Conservation (phyloP, 495 filamentous ascomycete genomes). For the Letharia columbiana region DNA sequence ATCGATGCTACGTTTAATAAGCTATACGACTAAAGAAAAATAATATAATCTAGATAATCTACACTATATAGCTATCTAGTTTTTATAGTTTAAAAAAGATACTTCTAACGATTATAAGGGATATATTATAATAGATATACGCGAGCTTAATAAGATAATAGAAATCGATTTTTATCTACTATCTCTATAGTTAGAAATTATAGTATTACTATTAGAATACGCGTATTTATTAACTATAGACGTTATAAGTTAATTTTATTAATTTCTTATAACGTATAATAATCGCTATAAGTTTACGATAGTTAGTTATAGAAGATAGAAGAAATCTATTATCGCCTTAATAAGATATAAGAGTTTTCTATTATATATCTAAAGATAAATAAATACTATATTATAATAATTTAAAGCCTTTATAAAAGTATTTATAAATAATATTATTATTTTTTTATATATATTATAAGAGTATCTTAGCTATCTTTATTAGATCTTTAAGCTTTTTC, state of each 20-base stretch:
- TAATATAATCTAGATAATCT: conserved; percentile 3
- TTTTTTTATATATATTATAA: not conserved
- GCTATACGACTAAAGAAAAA: conserved; percentile 17
- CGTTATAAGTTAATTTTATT: conserved; percentile 6
- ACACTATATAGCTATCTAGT: conserved; percentile 9
- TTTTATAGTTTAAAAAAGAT: conserved; percentile 20
- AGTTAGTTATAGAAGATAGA: conserved; percentile 2
- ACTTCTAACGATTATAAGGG: not conserved
- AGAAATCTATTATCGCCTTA: conserved; percentile 5
- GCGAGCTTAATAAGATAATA: conserved; percentile 12
- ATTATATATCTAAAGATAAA: conserved; percentile 2
- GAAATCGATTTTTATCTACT: conserved; percentile 3
- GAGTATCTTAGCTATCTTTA: not conserved
- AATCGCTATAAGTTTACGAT: conserved; percentile 13
- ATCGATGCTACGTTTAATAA: conserved; percentile 19
- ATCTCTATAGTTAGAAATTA: conserved; percentile 8
- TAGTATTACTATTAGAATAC: not conserved
- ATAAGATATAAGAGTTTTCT: conserved; percentile 9
- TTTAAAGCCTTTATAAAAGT: not conserved
- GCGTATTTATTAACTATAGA: conserved; percentile 1
- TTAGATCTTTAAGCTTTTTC: not conserved
- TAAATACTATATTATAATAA: not conserved
- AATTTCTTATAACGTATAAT: conserved; percentile 3
- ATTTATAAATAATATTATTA: conserved; percentile 15
- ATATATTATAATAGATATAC: conserved; percentile 7